These are phyloP conservation scores for Akebia trifoliata DNA, from an alignment of 164 flowering plant species.

Conservation along the genomic window DNA sequence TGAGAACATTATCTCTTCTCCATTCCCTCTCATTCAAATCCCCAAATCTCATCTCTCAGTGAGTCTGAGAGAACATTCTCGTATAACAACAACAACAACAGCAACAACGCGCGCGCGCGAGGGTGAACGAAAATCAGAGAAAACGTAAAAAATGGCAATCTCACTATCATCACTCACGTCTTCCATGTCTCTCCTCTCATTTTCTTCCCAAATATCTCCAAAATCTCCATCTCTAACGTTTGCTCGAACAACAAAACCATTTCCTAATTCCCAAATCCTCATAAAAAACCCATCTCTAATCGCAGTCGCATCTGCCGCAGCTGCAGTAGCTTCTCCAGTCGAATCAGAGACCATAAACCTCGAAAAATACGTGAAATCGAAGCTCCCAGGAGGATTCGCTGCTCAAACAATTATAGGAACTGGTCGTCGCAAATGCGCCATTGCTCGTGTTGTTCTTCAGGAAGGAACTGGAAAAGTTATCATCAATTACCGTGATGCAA, in stretches of 20 bases:
- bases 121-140: neutral
- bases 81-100: neutral
- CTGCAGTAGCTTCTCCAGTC: conserved; percentile 19
- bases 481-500: conserved; percentile 89
- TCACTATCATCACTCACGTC: conserved; percentile 58
- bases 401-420: conserved; percentile 80
- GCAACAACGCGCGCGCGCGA: neutral
- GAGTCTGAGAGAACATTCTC: too few relatives aligned
- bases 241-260: conserved; percentile 18
- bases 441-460: conserved; percentile 88
- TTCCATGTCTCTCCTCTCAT: conserved; percentile 61
- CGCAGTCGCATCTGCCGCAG: conserved; percentile 30
- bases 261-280: conserved; percentile 7
- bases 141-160: conserved; percentile 35
- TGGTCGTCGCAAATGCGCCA: conserved; percentile 81
- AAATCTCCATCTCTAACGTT: conserved; percentile 38
- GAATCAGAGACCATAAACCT: conserved; percentile 42
- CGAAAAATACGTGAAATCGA: conserved; percentile 62
- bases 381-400: conserved; percentile 91
- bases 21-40: too few relatives aligned
- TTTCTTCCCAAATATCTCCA: conserved; percentile 55
- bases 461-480: conserved; percentile 81
- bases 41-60: too few relatives aligned
- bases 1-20: neutral
- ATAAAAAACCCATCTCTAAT: conserved; percentile 17